A percentile compares a stretch with the other conserved stretches of the same genome.
phyloP scores from a whole-genome alignment of 257 asterid genomes.

The Solanum boliviense region DNA sequence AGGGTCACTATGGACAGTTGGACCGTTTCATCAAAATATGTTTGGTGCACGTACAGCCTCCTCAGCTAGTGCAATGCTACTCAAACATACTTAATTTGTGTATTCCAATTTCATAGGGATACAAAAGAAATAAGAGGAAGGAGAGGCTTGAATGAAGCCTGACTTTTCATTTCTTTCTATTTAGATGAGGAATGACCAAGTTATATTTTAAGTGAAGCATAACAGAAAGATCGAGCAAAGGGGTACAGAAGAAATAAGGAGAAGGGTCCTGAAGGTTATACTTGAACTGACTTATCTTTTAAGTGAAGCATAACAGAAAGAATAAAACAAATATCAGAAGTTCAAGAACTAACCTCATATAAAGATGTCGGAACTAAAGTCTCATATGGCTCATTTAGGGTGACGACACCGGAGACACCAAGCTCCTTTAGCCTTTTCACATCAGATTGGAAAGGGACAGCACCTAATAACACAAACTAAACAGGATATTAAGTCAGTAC shows the following conservation, averaged over 20 bases:
- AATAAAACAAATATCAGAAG: not conserved
- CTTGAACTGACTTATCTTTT: not conserved
- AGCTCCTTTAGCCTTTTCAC: constrained; percentile 31
- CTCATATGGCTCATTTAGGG: constrained; percentile 54
- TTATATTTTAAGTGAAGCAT: not conserved
- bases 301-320: not conserved
- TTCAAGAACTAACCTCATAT: constrained; percentile 26
- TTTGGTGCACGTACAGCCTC: not conserved
- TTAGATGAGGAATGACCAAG: not conserved
- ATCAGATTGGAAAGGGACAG: constrained; percentile 57
- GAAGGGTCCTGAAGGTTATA: not conserved
- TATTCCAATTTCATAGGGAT: not conserved
- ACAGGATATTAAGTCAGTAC: not conserved
- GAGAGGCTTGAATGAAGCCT: not conserved
- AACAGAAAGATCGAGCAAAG: not conserved
- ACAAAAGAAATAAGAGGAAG: not conserved
- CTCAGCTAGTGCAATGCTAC: not conserved
- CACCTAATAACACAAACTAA: constrained; percentile 53
- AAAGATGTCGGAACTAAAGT: constrained; percentile 43
- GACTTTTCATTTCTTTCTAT: not conserved
- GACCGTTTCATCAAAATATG: not conserved
- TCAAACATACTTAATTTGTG: no score
- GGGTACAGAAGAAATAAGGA: not conserved
- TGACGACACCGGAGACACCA: constrained; percentile 45
- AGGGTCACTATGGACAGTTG: not conserved